These are phyloP conservation scores for Fagopyrum esculentum DNA, from an alignment of 148 eudicot species.

Conservation along the genomic window DNA sequence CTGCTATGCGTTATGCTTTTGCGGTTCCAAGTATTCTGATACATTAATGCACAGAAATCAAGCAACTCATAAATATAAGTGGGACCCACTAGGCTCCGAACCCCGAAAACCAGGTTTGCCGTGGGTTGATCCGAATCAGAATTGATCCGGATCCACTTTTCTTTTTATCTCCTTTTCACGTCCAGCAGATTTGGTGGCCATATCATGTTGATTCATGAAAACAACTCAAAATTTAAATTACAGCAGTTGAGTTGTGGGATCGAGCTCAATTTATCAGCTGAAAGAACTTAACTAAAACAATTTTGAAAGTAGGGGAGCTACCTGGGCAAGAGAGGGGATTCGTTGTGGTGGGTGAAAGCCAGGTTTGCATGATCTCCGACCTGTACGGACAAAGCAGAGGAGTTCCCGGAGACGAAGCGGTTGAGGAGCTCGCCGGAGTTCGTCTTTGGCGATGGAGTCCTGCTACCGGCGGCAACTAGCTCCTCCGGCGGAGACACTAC, in stretches of 20 bases:
- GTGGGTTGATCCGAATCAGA: neutral
- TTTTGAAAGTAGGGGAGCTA: constrained; percentile 11
- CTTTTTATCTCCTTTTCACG: neutral
- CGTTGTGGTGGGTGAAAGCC: constrained; percentile 58
- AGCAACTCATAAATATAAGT: neutral
- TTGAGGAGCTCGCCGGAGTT: constrained; percentile 46
- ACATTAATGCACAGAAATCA: neutral
- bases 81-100: neutral
- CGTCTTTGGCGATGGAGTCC: constrained; percentile 87
- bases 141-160: neutral
- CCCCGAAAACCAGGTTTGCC: neutral
- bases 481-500: constrained; percentile 85
- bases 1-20: neutral
- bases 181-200: neutral
- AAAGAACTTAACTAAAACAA: neutral
- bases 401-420: constrained; percentile 38
- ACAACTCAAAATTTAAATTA: neutral
- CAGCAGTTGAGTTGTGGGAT: neutral
- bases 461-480: constrained; percentile 83
- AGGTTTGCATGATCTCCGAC: constrained; percentile 58
- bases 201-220: too few relatives aligned
- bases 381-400: constrained; percentile 56
- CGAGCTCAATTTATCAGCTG: neutral
- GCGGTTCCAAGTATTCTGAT: neutral
- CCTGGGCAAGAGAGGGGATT: constrained; percentile 68